Base-by-base conservation (phyloP, 108 stramenopile species). In the Parietichytrium sp. region DNA sequence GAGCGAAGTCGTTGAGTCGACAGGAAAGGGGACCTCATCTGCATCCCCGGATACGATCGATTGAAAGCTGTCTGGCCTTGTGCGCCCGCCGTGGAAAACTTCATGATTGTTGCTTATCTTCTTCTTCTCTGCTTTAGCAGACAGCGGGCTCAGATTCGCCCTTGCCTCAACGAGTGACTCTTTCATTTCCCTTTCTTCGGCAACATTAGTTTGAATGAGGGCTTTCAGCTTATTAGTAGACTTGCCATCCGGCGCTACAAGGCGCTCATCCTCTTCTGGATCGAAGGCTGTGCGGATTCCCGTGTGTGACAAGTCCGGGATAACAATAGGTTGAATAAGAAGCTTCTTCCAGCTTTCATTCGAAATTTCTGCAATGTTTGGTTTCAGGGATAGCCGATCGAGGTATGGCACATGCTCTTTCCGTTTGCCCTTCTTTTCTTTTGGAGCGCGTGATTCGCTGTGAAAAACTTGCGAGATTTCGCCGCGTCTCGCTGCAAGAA, bases 301-400 rank as follows among this genome's bases (percentile, higher is more conserved):
- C 8, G 61, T 72, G 61, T 72, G 61, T 6, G 38, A 42, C 42
- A 72, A 45, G 42, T 72, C 61, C 15, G 61, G 61, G 0, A 72
- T 42, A 38, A 72, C 45, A 13, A 72, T 45, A 6, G 61, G 61
- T 42, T 72, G 61, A 3, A 72, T 72, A n/a, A 72, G 33, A 8
- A 72, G 42, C 33, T 36, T 33, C 20, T 72, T 72, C 61, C 61
- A 72, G 61, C 45, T 45, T 42, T 72, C 61, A 45, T n/a, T n/a
- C n/a, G n/a, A n/a, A n/a, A n/a, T n/a, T n/a, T n/a, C n/a, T n/a
- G n/a, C n/a, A n/a, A n/a, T n/a, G n/a, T n/a, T n/a, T n/a, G n/a
- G n/a, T n/a, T n/a, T n/a, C n/a, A n/a, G n/a, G n/a, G n/a, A n/a
- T n/a, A n/a, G n/a, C n/a, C n/a, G n/a, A n/a, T n/a, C n/a, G n/a